Percentiles rank a stretch among this genome's conserved stretches.
phyloP scores from a whole-genome alignment of 1,139 yeast species.

The Pichia sp. region DNA sequence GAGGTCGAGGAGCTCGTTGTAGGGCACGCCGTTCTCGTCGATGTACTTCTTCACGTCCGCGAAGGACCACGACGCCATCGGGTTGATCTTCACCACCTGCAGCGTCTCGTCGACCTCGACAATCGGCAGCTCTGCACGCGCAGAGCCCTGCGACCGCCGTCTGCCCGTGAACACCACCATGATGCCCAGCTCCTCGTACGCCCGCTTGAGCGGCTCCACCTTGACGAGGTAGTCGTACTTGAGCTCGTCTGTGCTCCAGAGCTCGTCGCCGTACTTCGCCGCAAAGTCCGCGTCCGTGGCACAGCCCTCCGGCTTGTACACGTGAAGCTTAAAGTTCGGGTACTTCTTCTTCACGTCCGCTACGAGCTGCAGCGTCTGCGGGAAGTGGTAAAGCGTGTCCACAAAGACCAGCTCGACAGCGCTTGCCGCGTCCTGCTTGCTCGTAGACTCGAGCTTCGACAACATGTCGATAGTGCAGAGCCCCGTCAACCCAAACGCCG shows the following conservation, averaged over 20 bases:
- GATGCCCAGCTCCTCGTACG: constrained; percentile 67
- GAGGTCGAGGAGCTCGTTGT: constrained; percentile 73
- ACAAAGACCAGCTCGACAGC: constrained; percentile 76
- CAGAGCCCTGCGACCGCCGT: constrained; percentile 85
- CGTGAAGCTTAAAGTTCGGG: constrained; percentile 48
- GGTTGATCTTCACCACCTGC: constrained; percentile 79
- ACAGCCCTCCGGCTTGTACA: constrained; percentile 61
- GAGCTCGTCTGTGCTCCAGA: constrained; percentile 83
- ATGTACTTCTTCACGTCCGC: constrained; percentile 66
- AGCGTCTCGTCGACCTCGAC: constrained; percentile 69
- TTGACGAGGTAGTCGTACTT: constrained; percentile 83
- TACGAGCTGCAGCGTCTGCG: constrained; percentile 82
- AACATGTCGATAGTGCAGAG: constrained; percentile 82
- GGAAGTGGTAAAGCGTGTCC: constrained; percentile 90
- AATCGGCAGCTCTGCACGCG: constrained; percentile 67
- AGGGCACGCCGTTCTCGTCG: constrained; percentile 70
- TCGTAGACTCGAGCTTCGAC: constrained; percentile 41
- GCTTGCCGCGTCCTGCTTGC: constrained; percentile 29
- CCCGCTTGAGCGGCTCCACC: constrained; percentile 89
- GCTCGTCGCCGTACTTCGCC: constrained; percentile 59
- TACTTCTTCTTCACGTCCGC: constrained; percentile 54
- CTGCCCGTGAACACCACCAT: constrained; percentile 90
- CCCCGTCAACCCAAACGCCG: constrained; percentile 94
- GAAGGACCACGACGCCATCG: constrained; percentile 82
- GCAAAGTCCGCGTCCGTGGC: constrained; percentile 62